Base-by-base conservation (phyloP, 2,329 filamentous ascomycete genomes). In the Scytalidium sp. region DNA sequence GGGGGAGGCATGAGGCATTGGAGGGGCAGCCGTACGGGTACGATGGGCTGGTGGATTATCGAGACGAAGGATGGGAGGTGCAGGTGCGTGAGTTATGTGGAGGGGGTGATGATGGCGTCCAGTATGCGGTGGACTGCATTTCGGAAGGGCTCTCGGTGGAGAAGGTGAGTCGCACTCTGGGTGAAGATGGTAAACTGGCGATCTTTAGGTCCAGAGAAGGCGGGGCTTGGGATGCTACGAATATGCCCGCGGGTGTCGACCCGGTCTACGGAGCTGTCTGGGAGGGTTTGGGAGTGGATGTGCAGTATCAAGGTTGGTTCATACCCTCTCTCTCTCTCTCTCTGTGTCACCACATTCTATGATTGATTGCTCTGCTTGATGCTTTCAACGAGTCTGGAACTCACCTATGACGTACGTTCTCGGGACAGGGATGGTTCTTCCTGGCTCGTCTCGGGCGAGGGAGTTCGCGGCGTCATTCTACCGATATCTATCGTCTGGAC, bases 251-350 rank as follows among this genome's bases (percentile, higher is more conserved):
- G n/a, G n/a, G n/a, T n/a, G 43, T 65, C 1, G 63, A 73, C 19
- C 67, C 70, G 0, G 49, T 67, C 1, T 72, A 72, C 25, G 70
- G 71, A 1, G 69, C 70, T 0, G 71, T 72, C 0, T 74, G 70
- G 70, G 68, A 73, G 45, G 71, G 65, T 0, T 56, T 75, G 0
- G 70, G 71, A 0, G 66, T 65, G 29, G 66, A 73, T 19, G 55
- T 74, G 10, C 56, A 65, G 9, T 75, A 74, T 17, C 63, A 71
- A 13, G 59, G 59, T 45, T 60, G n/a, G n/a, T n/a, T n/a, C n/a
- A n/a, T n/a, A n/a, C n/a, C n/a, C n/a, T n/a, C n/a, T n/a, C n/a
- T n/a, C n/a, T n/a, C n/a, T n/a, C n/a, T n/a, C n/a, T n/a, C n/a
- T n/a, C n/a, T n/a, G n/a, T n/a, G n/a, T n/a, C n/a, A n/a, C n/a